Conservation (phyloP, 306 rosid genomes). For the Casuarina glauca region DNA sequence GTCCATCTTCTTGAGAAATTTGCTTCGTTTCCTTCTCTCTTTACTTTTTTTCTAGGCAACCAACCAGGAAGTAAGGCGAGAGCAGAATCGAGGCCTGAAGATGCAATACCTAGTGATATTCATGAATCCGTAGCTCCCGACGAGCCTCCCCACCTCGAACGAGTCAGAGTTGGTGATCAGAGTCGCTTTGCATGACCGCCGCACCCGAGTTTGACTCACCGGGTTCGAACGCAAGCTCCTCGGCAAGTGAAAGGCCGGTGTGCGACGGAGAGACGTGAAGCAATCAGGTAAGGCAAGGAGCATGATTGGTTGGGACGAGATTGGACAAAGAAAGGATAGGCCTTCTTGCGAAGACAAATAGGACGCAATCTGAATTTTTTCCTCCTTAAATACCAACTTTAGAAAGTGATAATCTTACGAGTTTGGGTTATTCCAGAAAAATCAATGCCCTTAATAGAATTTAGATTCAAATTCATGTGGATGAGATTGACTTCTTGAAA, state of each 20-base stretch:
- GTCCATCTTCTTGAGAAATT: neutral
- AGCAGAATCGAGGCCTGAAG: neutral
- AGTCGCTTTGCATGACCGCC: conserved; percentile 39
- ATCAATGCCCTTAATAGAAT: too few relatives aligned
- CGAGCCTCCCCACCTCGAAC: conserved; percentile 85
- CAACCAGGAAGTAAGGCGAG: conserved; percentile 18
- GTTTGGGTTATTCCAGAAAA: too few relatives aligned
- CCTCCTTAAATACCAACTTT: too few relatives aligned
- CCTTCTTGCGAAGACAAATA: neutral
- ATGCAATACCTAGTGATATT: conserved; percentile 65
- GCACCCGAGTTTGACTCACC: conserved; percentile 23
- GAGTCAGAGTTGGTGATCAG: conserved; percentile 67
- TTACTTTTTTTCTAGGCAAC: neutral
- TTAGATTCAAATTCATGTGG: too few relatives aligned
- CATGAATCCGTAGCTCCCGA: conserved; percentile 94
- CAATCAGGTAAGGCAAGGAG: conserved; percentile 26
- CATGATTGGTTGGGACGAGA: conserved; percentile 11
- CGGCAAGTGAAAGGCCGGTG: conserved; percentile 5
- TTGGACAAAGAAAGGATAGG: neutral
- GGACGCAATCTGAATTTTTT: too few relatives aligned
- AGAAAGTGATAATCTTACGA: too few relatives aligned
- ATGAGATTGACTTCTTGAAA: too few relatives aligned
- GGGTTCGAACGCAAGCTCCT: conserved; percentile 21
- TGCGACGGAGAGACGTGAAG: conserved; percentile 23
- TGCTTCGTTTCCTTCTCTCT: neutral